Evolutionary conservation across 257 asterid genomes (phyloP), one percentile per base, ranked within the genome.

Genomic region (Thymus quinquecostatus): DNA sequence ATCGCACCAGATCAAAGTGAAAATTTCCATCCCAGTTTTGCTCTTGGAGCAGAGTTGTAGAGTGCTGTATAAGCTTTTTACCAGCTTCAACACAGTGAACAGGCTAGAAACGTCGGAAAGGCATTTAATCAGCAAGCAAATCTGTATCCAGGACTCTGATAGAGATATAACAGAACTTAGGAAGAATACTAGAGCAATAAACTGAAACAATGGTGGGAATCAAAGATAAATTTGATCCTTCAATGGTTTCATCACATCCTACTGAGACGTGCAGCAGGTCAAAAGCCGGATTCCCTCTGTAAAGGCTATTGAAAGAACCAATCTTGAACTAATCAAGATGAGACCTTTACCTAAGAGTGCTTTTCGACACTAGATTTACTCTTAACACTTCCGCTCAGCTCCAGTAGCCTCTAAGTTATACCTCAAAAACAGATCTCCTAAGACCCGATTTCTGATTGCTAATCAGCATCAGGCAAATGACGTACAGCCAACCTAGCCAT

Each of bases 91-190:
- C 60, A 28, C 64, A 11, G 29, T 51, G 9, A 14, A 14, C 32
- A 14, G 6, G 58, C 6, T 5, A 4, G 29, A 14, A n/a, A 51
- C n/a, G n/a, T n/a, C n/a, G 30, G 10, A 7, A 1, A 36, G 0
- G 41, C 41, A 9, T 51, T 4, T 14, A 8, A 28, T 21, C 11
- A n/a, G 58, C 32, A 0, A 6, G 55, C 27, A 13, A 49, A 36
- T 49, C 29, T 49, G 41, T 56, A n/a, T 29, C 60, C 12, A 9
- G 9, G 10, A 13, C 61, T 28, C 61, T n/a, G 2, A 14, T n/a
- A 56, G 38, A 60, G 64, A 60, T 48, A 60, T n/a, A 60, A 60
- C 48, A 38, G 7, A 36, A 60, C 66, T 60, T 3, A 7, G 64
- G 64, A 59, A 59, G 29, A 29, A 34, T 11, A 32, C 10, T 21